Percentiles rank a stretch among this genome's conserved stretches.
Conservation (phyloP, 106 monocot species). For the Agapanthus africanus region DNA sequence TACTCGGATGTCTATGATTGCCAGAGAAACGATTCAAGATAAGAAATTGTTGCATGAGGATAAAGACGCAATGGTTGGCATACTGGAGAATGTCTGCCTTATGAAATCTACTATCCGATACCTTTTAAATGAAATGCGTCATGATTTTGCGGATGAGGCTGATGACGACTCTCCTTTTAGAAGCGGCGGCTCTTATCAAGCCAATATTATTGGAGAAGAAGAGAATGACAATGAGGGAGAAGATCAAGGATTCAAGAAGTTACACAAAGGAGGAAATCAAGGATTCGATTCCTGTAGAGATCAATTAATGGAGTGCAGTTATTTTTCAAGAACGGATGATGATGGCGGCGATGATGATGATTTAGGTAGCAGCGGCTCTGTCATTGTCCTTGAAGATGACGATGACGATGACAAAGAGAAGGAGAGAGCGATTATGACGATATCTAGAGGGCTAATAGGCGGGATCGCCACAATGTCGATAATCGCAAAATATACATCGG, state of each 20-base stretch:
- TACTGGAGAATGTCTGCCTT: not conserved
- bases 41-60: not conserved
- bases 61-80: not conserved
- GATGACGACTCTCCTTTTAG: too few species aligned
- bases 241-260: too few species aligned
- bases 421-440: not conserved
- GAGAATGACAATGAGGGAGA: too few species aligned
- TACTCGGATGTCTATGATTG: not conserved
- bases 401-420: not conserved
- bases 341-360: not conserved
- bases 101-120: not conserved
- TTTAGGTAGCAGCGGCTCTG: not conserved
- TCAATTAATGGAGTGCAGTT: not conserved
- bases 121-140: not conserved
- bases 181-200: too few species aligned
- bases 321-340: not conserved
- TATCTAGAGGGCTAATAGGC: not conserved
- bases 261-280: too few species aligned
- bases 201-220: too few species aligned
- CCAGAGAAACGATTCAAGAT: not conserved
- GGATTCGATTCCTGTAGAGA: too few species aligned
- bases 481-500: not conserved
- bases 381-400: not conserved
- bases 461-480: not conserved
- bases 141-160: not conserved